A percentile compares a stretch with the other conserved stretches of the same genome.
These are phyloP conservation scores for Westerdykella ornata DNA, from an alignment of 2,329 filamentous ascomycete species.

Conservation along the genomic window DNA sequence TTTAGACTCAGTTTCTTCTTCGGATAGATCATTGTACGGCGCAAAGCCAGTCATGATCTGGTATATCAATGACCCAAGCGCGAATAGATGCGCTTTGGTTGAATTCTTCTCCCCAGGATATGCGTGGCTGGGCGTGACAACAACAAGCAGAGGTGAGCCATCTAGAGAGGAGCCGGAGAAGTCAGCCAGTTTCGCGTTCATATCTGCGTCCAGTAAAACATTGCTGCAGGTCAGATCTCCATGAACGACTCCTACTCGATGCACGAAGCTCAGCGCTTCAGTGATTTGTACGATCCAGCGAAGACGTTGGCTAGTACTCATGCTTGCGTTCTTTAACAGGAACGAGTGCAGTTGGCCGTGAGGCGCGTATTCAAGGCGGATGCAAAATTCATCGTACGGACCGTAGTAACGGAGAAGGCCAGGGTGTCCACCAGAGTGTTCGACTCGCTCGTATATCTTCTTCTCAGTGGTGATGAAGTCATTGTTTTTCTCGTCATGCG, in stretches of 20 bases:
- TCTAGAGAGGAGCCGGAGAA: slow-evolving; percentile 12
- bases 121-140: slow-evolving; percentile 7
- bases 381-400: slow-evolving; percentile 6
- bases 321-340: slow-evolving; percentile 8
- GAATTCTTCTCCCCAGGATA: slow-evolving; percentile 6
- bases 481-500: slow-evolving; percentile 7
- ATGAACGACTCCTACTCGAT: slow-evolving; percentile 12
- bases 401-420: slow-evolving; percentile 8
- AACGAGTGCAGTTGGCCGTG: slow-evolving; percentile 3
- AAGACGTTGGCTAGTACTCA: slow-evolving; percentile 6
- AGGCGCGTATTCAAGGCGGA: slow-evolving; percentile 9
- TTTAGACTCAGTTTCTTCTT: slow-evolving; percentile 3
- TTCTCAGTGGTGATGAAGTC: slow-evolving; percentile 8
- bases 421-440: slow-evolving; percentile 8
- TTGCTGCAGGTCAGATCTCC: slow-evolving; percentile 11
- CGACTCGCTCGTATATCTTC: slow-evolving; percentile 11
- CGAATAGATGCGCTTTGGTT: slow-evolving; percentile 6
- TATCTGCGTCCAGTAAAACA: slow-evolving; percentile 10
- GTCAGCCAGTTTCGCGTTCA: slow-evolving; percentile 8
- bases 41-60: slow-evolving; percentile 7
- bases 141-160: slow-evolving; percentile 7
- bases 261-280: slow-evolving; percentile 11
- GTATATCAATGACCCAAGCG: slow-evolving; percentile 11
- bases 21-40: slow-evolving; percentile 2
- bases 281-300: slow-evolving; percentile 8